Percentiles rank a stretch among this genome's conserved stretches.
Conservation (phyloP, 2,329 filamentous ascomycete genomes). For the Sarocladiaceae sp. region DNA sequence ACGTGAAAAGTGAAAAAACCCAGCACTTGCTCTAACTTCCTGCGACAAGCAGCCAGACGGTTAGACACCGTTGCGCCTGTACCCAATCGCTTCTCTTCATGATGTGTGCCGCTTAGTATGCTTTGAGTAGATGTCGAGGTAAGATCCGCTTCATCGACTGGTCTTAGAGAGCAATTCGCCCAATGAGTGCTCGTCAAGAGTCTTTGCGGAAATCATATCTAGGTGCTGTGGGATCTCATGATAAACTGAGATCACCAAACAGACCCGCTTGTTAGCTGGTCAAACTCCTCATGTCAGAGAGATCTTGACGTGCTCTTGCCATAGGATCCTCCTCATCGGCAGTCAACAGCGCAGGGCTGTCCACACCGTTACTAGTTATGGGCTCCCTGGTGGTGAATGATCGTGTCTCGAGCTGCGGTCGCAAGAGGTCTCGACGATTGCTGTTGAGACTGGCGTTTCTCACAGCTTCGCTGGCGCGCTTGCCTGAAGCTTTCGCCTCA, state of each 20-base stretch:
- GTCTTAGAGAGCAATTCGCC: not conserved
- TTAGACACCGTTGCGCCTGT: no score
- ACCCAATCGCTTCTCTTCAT: no score
- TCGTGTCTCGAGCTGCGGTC: conserved; percentile 48
- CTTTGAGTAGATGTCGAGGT: conserved; percentile 3
- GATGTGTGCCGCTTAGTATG: not conserved
- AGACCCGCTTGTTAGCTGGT: conserved; percentile 25
- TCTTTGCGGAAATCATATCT: conserved; percentile 8
- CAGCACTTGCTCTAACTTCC: not conserved
- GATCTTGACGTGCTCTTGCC: conserved; percentile 44
- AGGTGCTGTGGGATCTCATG: conserved; percentile 24
- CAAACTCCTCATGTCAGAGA: conserved; percentile 34
- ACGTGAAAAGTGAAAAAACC: not conserved
- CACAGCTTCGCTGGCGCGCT: conserved; percentile 22
- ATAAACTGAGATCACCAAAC: conserved; percentile 18
- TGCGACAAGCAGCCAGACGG: no score
- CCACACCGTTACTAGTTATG: conserved; percentile 46
- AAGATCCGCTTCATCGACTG: conserved; percentile 10
- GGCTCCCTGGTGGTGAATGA: conserved; percentile 67
- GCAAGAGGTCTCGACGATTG: conserved; percentile 25
- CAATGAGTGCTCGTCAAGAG: no score
- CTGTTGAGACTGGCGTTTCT: conserved; percentile 18
- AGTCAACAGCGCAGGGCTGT: conserved; percentile 57
- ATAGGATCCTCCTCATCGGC: conserved; percentile 37
- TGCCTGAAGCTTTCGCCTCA: conserved; percentile 41